Percentiles rank a stretch among this genome's conserved stretches.
phyloP scores from a whole-genome alignment of 106 monocot species.

The Acorus gramineus region DNA sequence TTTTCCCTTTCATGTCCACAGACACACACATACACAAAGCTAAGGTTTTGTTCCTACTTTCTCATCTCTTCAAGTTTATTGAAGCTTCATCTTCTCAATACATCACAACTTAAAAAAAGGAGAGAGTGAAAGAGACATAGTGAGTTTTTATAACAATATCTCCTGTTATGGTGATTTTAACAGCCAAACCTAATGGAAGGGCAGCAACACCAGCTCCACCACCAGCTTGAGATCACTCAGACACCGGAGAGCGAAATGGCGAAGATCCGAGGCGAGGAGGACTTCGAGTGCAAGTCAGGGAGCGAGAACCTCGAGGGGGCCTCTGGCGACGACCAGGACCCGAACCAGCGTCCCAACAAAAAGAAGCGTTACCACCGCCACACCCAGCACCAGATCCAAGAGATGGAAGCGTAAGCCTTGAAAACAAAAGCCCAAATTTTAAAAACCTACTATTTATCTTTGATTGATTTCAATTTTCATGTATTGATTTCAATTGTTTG shows the following conservation, averaged over 20 bases:
- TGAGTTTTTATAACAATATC: too few relatives aligned
- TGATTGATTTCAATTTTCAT: background rate
- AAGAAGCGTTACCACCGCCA: conserved; percentile 87
- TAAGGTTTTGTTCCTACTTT: too few relatives aligned
- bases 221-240: conserved; percentile 23
- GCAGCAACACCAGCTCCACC: conserved; percentile 28
- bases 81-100: too few relatives aligned
- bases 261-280: conserved; percentile 32
- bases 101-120: too few relatives aligned
- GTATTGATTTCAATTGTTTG: background rate
- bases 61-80: too few relatives aligned
- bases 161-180: too few relatives aligned
- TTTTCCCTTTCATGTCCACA: too few relatives aligned
- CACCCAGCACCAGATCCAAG: conserved; percentile 96
- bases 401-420: conserved; percentile 75
- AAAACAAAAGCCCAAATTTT: background rate
- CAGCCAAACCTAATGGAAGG: conserved; percentile 49
- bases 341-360: conserved; percentile 48
- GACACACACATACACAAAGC: too few relatives aligned
- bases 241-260: conserved; percentile 16
- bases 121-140: too few relatives aligned
- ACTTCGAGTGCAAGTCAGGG: conserved; percentile 73
- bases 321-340: conserved; percentile 80
- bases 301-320: conserved; percentile 77
- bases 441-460: background rate